These are phyloP conservation scores for Debaryomyces hansenii DNA, from an alignment of 805 yeast species.

Conservation along the genomic window DNA sequence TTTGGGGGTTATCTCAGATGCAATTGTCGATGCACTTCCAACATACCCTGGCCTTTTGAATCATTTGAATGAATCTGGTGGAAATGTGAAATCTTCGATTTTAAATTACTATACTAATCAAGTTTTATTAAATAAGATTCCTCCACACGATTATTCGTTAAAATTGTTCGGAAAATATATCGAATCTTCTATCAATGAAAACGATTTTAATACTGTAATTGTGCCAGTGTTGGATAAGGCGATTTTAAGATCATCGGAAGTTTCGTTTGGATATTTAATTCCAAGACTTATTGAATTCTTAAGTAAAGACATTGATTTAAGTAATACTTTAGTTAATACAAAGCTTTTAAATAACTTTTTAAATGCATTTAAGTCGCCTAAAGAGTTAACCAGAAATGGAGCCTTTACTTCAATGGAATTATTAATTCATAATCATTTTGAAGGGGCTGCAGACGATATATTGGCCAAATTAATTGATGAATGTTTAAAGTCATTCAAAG, in stretches of 20 bases:
- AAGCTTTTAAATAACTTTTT: constrained; percentile 26
- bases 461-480: constrained; percentile 48
- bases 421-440: constrained; percentile 19
- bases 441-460: constrained; percentile 15
- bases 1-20: constrained; percentile 24
- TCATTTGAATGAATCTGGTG: constrained; percentile 9
- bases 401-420: constrained; percentile 37
- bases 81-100: constrained; percentile 4
- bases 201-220: constrained; percentile 38
- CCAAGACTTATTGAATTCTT: constrained; percentile 44
- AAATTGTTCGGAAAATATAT: constrained; percentile 46
- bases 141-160: constrained; percentile 37
- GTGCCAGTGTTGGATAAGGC: constrained; percentile 72
- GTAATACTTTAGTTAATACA: constrained; percentile 37
- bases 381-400: constrained; percentile 58
- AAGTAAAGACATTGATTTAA: constrained; percentile 34
- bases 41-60: constrained; percentile 21
- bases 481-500: constrained; percentile 55
- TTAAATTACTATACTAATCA: constrained; percentile 31
- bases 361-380: constrained; percentile 61
- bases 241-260: constrained; percentile 75
- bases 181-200: constrained; percentile 36
- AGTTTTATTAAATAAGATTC: constrained; percentile 46
- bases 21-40: constrained; percentile 23
- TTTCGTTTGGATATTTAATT: constrained; percentile 55